A percentile compares a stretch with the other conserved stretches of the same genome.
Evolutionary conservation across 2,329 filamentous ascomycete genomes (phyloP).

Genomic region (Paecilomyces sp.): DNA sequence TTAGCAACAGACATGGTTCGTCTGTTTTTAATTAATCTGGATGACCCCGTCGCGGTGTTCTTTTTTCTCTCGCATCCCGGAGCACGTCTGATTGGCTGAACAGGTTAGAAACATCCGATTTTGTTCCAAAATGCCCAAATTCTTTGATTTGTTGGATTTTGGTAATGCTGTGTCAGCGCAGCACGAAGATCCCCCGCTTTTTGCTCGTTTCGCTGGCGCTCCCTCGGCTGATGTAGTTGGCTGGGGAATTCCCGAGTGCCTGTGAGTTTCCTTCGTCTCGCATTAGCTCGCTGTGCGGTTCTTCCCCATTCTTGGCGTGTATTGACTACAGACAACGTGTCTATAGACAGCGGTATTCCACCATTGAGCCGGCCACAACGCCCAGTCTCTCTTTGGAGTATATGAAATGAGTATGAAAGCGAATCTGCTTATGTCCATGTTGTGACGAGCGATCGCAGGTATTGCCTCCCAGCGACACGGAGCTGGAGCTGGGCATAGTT

Average conservation of each 20-base stretch:
- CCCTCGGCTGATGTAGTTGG: not conserved
- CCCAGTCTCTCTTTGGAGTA: not conserved
- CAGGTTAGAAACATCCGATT: not conserved
- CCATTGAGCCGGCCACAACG: not conserved
- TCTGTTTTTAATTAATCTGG: not conserved
- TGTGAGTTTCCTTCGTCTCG: not conserved
- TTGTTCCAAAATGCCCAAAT: not conserved
- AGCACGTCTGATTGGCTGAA: not conserved
- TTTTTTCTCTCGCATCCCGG: not conserved
- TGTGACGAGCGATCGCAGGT: not conserved
- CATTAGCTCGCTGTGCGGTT: not conserved
- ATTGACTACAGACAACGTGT: too few relatives aligned
- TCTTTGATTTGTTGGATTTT: not conserved
- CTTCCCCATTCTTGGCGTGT: not conserved
- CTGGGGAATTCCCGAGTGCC: not conserved
- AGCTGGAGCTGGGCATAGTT: too few relatives aligned
- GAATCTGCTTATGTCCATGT: not conserved
- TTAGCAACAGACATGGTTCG: not conserved
- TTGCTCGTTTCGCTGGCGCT: not conserved
- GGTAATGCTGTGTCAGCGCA: not conserved
- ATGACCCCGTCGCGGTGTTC: not conserved
- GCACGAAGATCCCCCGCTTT: not conserved
- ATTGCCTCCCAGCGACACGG: too few relatives aligned
- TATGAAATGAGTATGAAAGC: not conserved
- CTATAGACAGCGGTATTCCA: not conserved